Percentiles rank a stretch among this genome's conserved stretches.
Evolutionary conservation across 2,329 filamentous ascomycete genomes (phyloP).

Genomic region (Claviceps quebecensis): DNA sequence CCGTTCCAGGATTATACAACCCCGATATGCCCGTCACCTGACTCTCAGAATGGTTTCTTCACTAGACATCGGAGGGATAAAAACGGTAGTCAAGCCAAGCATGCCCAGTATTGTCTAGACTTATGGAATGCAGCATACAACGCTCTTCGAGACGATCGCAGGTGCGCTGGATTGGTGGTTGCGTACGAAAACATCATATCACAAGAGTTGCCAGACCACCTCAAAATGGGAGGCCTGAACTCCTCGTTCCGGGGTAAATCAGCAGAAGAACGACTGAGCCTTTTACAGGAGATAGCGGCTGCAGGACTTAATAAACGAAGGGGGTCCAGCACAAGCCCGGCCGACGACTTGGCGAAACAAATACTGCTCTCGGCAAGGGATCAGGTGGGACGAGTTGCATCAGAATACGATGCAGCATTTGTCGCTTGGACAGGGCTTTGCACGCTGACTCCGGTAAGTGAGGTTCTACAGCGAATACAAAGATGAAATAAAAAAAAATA

Average conservation of each 20-base stretch:
- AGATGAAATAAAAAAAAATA: background rate
- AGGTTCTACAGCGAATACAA: background rate
- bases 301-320: conserved; percentile 17
- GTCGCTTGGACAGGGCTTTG: conserved; percentile 24
- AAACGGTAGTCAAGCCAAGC: background rate
- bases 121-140: conserved; percentile 24
- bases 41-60: background rate
- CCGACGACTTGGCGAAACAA: conserved; percentile 15
- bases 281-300: conserved; percentile 17
- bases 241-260: conserved; percentile 11
- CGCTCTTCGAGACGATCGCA: conserved; percentile 15
- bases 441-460: conserved; percentile 22
- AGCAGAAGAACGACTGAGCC: conserved; percentile 15
- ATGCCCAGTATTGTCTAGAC: conserved; percentile 10
- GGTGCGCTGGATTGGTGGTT: conserved; percentile 17
- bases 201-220: conserved; percentile 19
- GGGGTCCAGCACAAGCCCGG: conserved; percentile 14
- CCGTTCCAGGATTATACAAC: background rate
- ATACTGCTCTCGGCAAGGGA: conserved; percentile 16
- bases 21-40: background rate
- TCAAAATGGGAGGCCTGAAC: conserved; percentile 17
- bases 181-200: conserved; percentile 23
- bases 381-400: conserved; percentile 14
- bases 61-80: background rate
- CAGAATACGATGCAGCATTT: conserved; percentile 15